Percentiles rank a stretch among this genome's conserved stretches.
phyloP scores from a whole-genome alignment of 2,329 filamentous ascomycete genomes.

The Aureobasidium sp. region DNA sequence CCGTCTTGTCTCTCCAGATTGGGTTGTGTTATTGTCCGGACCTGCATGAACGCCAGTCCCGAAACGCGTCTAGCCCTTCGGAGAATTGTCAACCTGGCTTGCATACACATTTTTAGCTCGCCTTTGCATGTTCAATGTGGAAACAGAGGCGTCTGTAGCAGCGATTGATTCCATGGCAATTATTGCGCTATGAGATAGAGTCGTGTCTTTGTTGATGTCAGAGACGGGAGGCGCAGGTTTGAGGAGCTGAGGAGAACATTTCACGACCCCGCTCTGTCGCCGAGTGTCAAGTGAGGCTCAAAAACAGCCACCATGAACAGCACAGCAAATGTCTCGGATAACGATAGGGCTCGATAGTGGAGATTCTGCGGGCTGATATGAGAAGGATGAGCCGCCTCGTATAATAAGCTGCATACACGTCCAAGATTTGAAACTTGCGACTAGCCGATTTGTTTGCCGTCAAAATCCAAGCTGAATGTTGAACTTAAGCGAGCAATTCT shows the following conservation, averaged over 20 bases:
- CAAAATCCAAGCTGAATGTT: neutral
- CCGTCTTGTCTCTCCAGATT: neutral
- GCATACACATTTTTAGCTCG: neutral
- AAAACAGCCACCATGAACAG: neutral
- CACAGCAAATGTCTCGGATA: constrained; percentile 7
- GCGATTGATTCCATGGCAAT: neutral
- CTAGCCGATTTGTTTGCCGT: neutral
- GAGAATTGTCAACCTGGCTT: neutral
- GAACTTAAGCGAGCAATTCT: neutral
- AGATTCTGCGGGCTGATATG: neutral
- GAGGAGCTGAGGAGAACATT: neutral
- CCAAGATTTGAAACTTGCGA: neutral
- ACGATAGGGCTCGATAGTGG: constrained; percentile 4
- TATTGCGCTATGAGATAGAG: neutral
- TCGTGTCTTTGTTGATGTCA: neutral
- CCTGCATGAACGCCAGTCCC: constrained; percentile 8
- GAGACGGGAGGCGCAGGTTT: neutral
- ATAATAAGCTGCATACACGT: neutral
- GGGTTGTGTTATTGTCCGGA: constrained; percentile 11
- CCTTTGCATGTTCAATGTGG: neutral
- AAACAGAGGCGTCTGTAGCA: neutral
- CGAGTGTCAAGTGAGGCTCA: neutral
- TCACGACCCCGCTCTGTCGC: neutral
- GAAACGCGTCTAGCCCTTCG: neutral
- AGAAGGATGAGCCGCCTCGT: neutral